Conservation (phyloP, 2,329 filamentous ascomycete genomes). For the Monilinia laxa region DNA sequence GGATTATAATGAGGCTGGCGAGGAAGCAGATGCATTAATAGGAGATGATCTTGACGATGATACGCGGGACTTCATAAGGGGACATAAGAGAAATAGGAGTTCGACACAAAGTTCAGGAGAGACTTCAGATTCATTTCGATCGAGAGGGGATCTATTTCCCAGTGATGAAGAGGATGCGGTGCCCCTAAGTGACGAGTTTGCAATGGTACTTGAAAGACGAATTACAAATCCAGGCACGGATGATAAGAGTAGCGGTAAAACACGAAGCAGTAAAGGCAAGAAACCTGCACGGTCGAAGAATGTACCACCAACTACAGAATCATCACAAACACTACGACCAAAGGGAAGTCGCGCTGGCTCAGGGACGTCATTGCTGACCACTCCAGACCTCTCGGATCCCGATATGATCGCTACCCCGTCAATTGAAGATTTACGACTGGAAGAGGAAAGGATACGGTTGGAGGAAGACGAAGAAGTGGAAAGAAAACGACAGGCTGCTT, state of each 20-base stretch:
- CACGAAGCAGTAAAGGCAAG: conserved; percentile 60
- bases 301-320: conserved; percentile 51
- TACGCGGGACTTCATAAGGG: conserved; percentile 26
- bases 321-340: conserved; percentile 34
- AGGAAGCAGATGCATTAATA: conserved; percentile 71
- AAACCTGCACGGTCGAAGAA: conserved; percentile 48
- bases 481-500: conserved; percentile 53
- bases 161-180: conserved; percentile 85
- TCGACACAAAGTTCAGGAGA: conserved; percentile 76
- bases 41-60: conserved; percentile 42
- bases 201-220: conserved; percentile 73
- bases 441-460: conserved; percentile 48
- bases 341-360: conserved; percentile 28
- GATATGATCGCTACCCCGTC: conserved; percentile 47
- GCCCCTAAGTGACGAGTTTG: conserved; percentile 90
- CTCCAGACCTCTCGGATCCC: conserved; percentile 39
- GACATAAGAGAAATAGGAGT: conserved; percentile 57
- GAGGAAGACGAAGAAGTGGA: conserved; percentile 56
- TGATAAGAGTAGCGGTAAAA: conserved; percentile 68
- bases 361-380: conserved; percentile 39
- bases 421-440: conserved; percentile 52
- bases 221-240: conserved; percentile 59
- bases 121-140: conserved; percentile 83
- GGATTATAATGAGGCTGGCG: conserved; percentile 42
- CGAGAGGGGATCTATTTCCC: conserved; percentile 84